These are phyloP conservation scores for Neocallimastix lanati DNA, from an alignment of 192 early-diverging fungal genomes.

Conservation along the genomic window DNA sequence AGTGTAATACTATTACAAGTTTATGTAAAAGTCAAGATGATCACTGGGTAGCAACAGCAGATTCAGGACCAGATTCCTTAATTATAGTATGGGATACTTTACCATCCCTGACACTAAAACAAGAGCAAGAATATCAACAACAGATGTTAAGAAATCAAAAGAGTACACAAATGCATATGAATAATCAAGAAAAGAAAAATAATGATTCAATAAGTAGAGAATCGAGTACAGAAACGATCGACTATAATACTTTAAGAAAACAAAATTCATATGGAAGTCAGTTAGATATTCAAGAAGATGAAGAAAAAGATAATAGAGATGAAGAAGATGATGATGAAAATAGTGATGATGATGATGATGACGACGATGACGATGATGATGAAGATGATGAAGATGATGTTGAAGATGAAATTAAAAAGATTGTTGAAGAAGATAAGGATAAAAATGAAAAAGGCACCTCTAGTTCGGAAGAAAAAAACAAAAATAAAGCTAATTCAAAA, in stretches of 20 bases:
- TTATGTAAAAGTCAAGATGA: constrained; percentile 14
- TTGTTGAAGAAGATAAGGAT: not conserved
- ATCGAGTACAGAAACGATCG: not conserved
- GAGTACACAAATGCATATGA: not conserved
- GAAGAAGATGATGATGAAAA: too few species aligned
- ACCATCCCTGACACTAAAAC: not conserved
- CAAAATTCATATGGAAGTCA: not conserved
- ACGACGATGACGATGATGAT: not conserved
- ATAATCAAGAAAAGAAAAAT: not conserved
- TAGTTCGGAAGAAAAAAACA: too few species aligned
- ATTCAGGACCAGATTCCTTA: constrained; percentile 21
- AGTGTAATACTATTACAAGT: constrained; percentile 26
- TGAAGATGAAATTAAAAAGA: not conserved
- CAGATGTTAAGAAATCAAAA: constrained; percentile 3
- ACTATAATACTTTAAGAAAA: not conserved
- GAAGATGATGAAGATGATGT: not conserved
- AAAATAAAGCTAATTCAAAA: too few species aligned
- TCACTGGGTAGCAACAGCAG: constrained; percentile 30
- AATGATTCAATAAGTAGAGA: not conserved
- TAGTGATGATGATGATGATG: too few species aligned
- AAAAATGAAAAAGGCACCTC: not conserved
- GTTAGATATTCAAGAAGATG: not conserved
- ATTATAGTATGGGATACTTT: constrained; percentile 38
- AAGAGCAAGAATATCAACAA: not conserved
- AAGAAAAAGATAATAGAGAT: too few species aligned